phyloP scores from a whole-genome alignment of 768 basidiomycete genomes.

The Termitomyces sp. region DNA sequence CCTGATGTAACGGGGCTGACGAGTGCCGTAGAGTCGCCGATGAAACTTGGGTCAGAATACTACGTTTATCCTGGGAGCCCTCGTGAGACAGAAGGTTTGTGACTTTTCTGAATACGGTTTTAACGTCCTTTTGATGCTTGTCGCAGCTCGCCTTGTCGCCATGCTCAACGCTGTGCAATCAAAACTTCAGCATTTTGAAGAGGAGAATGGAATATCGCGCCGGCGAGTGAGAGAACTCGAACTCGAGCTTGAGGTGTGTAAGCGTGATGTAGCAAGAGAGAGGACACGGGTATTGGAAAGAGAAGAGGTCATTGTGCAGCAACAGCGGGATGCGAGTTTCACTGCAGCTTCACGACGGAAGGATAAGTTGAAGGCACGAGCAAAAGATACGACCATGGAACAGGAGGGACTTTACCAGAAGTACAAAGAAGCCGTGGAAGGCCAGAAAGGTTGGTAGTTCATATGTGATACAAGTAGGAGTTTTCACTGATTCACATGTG shows the following conservation, averaged over 20 bases:
- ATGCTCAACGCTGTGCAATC: conserved; percentile 61
- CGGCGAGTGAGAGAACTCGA: conserved; percentile 85
- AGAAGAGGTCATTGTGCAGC: conserved; percentile 40
- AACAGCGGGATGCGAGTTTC: conserved; percentile 22
- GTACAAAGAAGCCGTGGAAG: conserved; percentile 77
- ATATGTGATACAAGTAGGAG: not conserved
- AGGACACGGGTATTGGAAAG: conserved; percentile 58
- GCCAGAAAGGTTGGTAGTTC: conserved; percentile 75
- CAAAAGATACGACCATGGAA: conserved; percentile 23
- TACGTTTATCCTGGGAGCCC: conserved; percentile 40
- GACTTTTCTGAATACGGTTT: not conserved
- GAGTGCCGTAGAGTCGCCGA: conserved; percentile 70
- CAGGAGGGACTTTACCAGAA: conserved; percentile 39
- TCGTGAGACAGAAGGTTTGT: conserved; percentile 63
- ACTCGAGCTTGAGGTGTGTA: conserved; percentile 78
- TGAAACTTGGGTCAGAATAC: conserved; percentile 49
- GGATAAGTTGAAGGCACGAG: conserved; percentile 36
- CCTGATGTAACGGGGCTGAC: conserved; percentile 86
- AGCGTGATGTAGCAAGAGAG: conserved; percentile 70
- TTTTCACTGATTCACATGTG: conserved; percentile 19
- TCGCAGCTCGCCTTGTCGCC: conserved; percentile 52
- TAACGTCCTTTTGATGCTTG: not conserved
- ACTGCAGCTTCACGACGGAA: conserved; percentile 18
- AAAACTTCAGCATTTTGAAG: conserved; percentile 69
- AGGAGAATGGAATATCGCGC: conserved; percentile 78